These are phyloP conservation scores for Chaetomium cochliodes DNA, from an alignment of 495 filamentous ascomycete species.

Conservation along the genomic window DNA sequence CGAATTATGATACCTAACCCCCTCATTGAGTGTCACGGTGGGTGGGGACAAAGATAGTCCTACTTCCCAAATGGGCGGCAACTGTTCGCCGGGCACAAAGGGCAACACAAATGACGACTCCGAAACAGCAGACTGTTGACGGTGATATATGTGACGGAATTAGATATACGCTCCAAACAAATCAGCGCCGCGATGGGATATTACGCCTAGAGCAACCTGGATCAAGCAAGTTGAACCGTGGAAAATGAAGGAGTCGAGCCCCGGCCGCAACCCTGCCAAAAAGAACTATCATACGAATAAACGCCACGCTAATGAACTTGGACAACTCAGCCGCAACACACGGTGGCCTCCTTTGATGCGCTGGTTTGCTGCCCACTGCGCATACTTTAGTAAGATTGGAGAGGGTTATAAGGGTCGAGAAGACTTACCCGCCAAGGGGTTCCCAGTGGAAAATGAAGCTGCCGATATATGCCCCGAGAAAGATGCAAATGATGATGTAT, in stretches of 20 bases:
- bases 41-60: too few relatives aligned
- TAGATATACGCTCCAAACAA: not conserved
- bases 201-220: not conserved
- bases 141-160: too few relatives aligned
- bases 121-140: too few relatives aligned
- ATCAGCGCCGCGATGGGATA: not conserved
- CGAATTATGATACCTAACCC: not conserved
- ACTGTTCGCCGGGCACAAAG: too few relatives aligned
- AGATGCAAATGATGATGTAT: conserved; percentile 64
- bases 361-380: conserved; percentile 15
- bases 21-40: too few relatives aligned
- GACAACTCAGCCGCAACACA: conserved; percentile 23
- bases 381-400: not conserved
- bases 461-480: conserved; percentile 64
- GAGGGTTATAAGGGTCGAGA: too few relatives aligned
- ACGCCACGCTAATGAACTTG: not conserved
- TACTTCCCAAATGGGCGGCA: too few relatives aligned
- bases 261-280: not conserved
- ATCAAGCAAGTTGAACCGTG: not conserved
- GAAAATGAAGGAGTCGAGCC: not conserved
- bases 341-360: conserved; percentile 22
- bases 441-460: conserved; percentile 63
- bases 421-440: conserved; percentile 29
- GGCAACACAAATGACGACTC: not conserved
- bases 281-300: not conserved